Base-by-base conservation (phyloP, 495 filamentous ascomycete species). In the Bathelium albidoporum region DNA sequence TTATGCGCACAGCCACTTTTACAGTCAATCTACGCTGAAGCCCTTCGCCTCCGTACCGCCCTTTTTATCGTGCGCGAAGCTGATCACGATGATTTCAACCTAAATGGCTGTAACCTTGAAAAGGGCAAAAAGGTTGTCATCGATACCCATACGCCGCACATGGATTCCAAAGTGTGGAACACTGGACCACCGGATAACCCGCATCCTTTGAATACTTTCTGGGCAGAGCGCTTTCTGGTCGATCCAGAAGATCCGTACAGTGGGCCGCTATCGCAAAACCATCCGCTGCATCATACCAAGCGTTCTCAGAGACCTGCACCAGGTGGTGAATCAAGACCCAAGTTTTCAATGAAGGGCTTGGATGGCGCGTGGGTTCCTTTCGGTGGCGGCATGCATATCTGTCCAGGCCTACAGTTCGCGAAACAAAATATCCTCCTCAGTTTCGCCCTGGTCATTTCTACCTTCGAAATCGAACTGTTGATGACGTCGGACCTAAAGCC, bases 201-300 rank as follows among this genome's bases (percentile, higher is more conserved):
- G 28, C 61, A 66, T 43, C 69, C 71, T 3, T 31, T 74, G 16
- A 62, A 67, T 26, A 59, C 55, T 1, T 74, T 74, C 43, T 74
- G 72, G 72, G 69, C 69, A 1, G 72, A 74, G 7, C 32, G 72
- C 7, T 74, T 74, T 59, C 41, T 73, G 12, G 43, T 69, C 26
- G 45, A 70, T 39, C 71, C 68, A 1, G 59, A 64, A 0, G 66
- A 70, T 62, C 63, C 65, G 12, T 36, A 39, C n/a, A 73, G 71
- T 58, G 71, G 70, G 20, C 68, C 69, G n/a, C n/a, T 49, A 14
- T 49, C 43, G 9, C 43, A 10, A 20, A 49, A 49, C 43, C 43
- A 49, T 49, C 43, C 43, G 20, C 20, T 28, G 10, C 49, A 55
- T 55, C 49, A 55, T 29, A 29, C 49, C 24, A 26, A 55, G 20